Percentiles rank a stretch among this genome's conserved stretches.
Evolutionary conservation across 129 eudicot genomes (phyloP).

Genomic region (Saposhnikovia divaricata): DNA sequence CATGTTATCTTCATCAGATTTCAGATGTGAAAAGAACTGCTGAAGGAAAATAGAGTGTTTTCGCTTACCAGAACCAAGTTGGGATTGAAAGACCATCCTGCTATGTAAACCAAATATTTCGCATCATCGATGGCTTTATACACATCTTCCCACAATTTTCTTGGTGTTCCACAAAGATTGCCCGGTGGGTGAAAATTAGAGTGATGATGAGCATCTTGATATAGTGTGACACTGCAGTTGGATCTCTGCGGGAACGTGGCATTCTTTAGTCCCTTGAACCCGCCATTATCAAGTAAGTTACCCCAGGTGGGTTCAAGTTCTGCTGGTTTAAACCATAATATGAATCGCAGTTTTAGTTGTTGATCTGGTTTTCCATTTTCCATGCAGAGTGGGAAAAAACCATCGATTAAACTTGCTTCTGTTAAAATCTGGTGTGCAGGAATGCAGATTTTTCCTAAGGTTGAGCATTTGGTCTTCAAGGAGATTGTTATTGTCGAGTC

Average conservation of each 20-base stretch:
- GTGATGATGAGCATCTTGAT: conserved; percentile 88
- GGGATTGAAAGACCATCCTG: conserved; percentile 97
- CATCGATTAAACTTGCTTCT: conserved; percentile 57
- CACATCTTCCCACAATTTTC: conserved; percentile 87
- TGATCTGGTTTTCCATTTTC: conserved; percentile 50
- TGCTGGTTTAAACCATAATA: conserved; percentile 83
- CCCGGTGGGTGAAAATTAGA: conserved; percentile 58
- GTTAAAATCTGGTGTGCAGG: conserved; percentile 38
- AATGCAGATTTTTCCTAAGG: conserved; percentile 57
- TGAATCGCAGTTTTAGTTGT: conserved; percentile 45
- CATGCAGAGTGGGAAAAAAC: conserved; percentile 58
- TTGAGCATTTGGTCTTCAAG: conserved; percentile 51
- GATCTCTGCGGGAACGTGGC: conserved; percentile 67
- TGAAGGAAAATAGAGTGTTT: neutral
- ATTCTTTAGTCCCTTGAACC: conserved; percentile 50
- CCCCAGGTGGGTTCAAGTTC: conserved; percentile 59
- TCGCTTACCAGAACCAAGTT: conserved; percentile 61
- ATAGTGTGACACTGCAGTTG: conserved; percentile 50
- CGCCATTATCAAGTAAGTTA: conserved; percentile 35
- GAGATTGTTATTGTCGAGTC: conserved; percentile 63
- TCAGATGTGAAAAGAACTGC: neutral
- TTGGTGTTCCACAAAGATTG: conserved; percentile 32
- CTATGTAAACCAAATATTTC: conserved; percentile 80
- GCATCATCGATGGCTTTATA: conserved; percentile 79
- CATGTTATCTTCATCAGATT: neutral